A percentile compares a stretch with the other conserved stretches of the same genome.
phyloP scores from a whole-genome alignment of 176 grass and related monocot genomes.

The Cenchrus purpureus region DNA sequence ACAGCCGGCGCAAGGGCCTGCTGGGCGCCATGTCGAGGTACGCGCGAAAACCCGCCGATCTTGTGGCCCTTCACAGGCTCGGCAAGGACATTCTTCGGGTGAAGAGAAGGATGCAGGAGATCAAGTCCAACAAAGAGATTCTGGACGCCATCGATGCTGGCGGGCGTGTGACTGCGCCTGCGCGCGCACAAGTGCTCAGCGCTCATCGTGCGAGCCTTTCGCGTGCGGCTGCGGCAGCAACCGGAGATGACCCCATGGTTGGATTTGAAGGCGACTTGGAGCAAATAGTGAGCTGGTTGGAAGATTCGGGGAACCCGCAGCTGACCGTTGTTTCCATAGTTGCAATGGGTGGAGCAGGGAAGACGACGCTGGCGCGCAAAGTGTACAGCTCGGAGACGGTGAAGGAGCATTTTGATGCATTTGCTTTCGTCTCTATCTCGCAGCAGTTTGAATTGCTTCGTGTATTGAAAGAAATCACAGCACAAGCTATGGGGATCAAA shows the following conservation, averaged over 20 bases:
- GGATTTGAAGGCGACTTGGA: not conserved
- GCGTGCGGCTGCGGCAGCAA: not conserved
- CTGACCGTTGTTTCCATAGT: slow-evolving; percentile 37
- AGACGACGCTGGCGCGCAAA: slow-evolving; percentile 29
- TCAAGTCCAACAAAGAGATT: not conserved
- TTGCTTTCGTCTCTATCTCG: slow-evolving; percentile 13
- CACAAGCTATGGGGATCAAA: not conserved
- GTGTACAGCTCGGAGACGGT: not conserved
- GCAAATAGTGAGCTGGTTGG: not conserved
- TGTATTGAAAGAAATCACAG: not conserved
- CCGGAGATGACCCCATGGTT: not conserved
- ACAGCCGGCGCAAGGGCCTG: slow-evolving; percentile 5
- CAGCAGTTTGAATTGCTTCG: not conserved
- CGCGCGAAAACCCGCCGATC: not conserved
- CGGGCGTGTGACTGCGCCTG: not conserved
- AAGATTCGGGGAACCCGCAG: not conserved
- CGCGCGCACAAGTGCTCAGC: not conserved
- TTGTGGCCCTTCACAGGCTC: slow-evolving; percentile 6
- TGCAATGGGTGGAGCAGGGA: slow-evolving; percentile 26
- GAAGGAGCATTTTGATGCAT: not conserved
- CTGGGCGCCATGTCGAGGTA: slow-evolving; percentile 27
- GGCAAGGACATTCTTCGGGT: not conserved
- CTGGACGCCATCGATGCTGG: not conserved
- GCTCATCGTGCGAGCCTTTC: not conserved
- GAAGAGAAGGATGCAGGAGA: not conserved